phyloP scores from a whole-genome alignment of 208 protist genomes.

The Polymyxa betae region DNA sequence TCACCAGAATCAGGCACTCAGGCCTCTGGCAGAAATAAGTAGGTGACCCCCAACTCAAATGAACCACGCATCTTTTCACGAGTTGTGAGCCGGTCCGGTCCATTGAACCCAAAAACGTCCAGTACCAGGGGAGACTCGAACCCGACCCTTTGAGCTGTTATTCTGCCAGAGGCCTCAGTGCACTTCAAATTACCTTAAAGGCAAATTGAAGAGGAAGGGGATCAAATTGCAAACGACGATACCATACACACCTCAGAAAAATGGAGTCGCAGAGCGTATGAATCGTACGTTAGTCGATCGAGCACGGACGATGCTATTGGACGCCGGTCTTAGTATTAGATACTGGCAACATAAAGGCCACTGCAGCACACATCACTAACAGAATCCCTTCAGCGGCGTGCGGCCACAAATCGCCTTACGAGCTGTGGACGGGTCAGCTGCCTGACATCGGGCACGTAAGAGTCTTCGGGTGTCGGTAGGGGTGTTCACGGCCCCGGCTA shows the following conservation, averaged over 20 bases:
- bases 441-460: not conserved
- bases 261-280: not conserved
- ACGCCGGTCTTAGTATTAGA: not conserved
- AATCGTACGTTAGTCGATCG: not conserved
- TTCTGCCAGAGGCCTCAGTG: too few species aligned
- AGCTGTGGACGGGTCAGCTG: not conserved
- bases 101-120: too few species aligned
- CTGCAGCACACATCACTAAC: not conserved
- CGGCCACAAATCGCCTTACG: not conserved
- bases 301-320: not conserved
- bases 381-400: not conserved
- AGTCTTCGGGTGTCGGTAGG: not conserved
- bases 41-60: too few species aligned
- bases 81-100: too few species aligned
- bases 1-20: too few species aligned
- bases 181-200: not conserved
- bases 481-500: too few species aligned
- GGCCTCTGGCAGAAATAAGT: too few species aligned
- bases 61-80: too few species aligned
- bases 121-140: too few species aligned
- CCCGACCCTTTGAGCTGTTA: too few species aligned
- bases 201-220: not conserved
- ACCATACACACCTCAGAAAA: not conserved
- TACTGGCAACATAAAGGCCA: not conserved
- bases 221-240: not conserved